Evolutionary conservation across 2,329 filamentous ascomycete species (phyloP).

Genomic region (Trichoderma atrobrunneum): DNA sequence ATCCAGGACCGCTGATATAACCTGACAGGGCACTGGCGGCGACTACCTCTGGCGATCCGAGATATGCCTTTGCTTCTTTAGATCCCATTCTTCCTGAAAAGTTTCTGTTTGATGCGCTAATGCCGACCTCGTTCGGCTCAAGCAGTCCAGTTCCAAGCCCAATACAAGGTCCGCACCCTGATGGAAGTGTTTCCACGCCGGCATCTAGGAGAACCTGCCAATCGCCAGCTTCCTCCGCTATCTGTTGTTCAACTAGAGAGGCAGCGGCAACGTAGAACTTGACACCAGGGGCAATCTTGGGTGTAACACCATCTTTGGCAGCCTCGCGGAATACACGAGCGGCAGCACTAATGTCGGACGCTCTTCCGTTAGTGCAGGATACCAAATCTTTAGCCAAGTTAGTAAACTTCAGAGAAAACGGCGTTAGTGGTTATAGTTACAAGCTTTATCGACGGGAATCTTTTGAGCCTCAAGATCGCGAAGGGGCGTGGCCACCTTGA

Average conservation of each 20-base stretch:
- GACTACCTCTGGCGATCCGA: conserved; percentile 86
- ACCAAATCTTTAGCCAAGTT: conserved; percentile 50
- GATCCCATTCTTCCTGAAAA: conserved; percentile 83
- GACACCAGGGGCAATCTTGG: conserved; percentile 64
- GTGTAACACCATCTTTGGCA: conserved; percentile 55
- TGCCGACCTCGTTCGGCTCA: conserved; percentile 66
- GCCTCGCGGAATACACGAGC: conserved; percentile 73
- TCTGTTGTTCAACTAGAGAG: conserved; percentile 67
- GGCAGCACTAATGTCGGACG: conserved; percentile 63
- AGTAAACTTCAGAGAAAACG: not conserved
- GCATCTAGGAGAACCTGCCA: conserved; percentile 63
- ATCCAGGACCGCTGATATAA: conserved; percentile 71
- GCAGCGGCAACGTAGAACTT: conserved; percentile 89
- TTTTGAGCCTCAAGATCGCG: conserved; percentile 67
- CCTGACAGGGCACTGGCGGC: conserved; percentile 80
- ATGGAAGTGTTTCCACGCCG: conserved; percentile 66
- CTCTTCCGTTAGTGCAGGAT: conserved; percentile 83
- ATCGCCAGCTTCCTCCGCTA: conserved; percentile 75
- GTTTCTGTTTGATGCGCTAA: conserved; percentile 80
- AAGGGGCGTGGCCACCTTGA: conserved; percentile 75
- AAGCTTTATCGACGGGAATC: conserved; percentile 63
- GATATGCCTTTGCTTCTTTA: conserved; percentile 62
- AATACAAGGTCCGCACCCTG: conserved; percentile 43
- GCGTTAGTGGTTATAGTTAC: not conserved
- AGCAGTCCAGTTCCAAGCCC: not conserved